Evolutionary conservation across 768 basidiomycete species (phyloP).

Genomic region (Grammothele lineata): DNA sequence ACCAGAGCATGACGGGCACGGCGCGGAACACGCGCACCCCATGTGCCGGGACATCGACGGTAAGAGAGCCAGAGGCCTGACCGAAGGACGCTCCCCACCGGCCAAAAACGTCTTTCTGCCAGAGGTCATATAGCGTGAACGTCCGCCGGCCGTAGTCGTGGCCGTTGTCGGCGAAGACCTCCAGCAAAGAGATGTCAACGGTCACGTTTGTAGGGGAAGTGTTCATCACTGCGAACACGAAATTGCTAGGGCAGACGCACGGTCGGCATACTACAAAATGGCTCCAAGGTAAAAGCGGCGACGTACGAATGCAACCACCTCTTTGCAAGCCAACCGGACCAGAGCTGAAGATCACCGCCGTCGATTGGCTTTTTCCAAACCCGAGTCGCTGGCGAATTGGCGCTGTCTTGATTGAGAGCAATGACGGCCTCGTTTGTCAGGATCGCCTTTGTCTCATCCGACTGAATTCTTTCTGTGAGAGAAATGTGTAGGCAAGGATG

Average conservation of each 20-base stretch:
- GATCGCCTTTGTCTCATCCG: constrained; percentile 33
- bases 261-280: no score
- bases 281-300: no score
- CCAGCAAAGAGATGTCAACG: constrained; percentile 25
- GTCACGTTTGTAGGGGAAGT: constrained; percentile 27
- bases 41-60: constrained; percentile 24
- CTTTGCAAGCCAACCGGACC: constrained; percentile 29
- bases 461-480: no score
- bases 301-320: constrained; percentile 17
- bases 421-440: constrained; percentile 36
- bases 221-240: constrained; percentile 34
- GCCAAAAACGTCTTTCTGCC: constrained; percentile 27
- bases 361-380: constrained; percentile 29
- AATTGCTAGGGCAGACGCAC: no score
- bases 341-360: constrained; percentile 30
- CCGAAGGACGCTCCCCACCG: constrained; percentile 26
- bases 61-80: constrained; percentile 19
- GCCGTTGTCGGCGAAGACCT: constrained; percentile 32
- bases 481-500: no score
- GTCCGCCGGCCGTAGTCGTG: constrained; percentile 18
- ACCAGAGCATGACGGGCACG: no score
- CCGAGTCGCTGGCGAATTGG: constrained; percentile 29
- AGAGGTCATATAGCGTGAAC: constrained; percentile 30
- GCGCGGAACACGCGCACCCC: constrained; percentile 29
- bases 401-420: constrained; percentile 30